Evolutionary conservation across 2,329 filamentous ascomycete species (phyloP), one percentile per base, ranked within the genome.

Genomic region (Penicillium sp.): DNA sequence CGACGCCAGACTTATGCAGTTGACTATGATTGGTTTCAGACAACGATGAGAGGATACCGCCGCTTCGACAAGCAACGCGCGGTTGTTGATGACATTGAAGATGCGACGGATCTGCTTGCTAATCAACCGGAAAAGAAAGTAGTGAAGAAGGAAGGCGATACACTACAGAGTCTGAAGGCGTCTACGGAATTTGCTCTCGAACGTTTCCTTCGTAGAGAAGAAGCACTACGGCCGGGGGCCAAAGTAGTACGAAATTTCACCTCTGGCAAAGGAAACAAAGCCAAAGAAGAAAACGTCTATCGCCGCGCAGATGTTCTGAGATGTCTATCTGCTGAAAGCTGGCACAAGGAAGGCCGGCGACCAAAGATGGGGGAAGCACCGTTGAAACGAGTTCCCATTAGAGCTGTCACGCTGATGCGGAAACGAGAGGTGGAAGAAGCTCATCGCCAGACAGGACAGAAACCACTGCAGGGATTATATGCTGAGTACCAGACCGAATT

Each of bases 301-400:
- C 81, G 81, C 0, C 86, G 93, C 33, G 82, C 83, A 53, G 92
- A 97, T 62, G 85, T 97, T 0, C 84, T 92, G 2, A 80, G 83
- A 40, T 96, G 95, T 70, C 92, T 96, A 71, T 95, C 90, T 26
- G 88, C 89, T 1, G 94, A 99, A 70, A 96, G 90, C 1, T 99
- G 94, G 94, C 94, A 97, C 70, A 97, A 97, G 70, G 93, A 97
- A 77, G 94, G 94, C 0, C 84, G 93, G 11, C 87, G 86, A 24
- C 85, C 94, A 3, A 81, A 83, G 24, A 67, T 79, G 0, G 91
- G 89, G 3, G 85, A 88, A 62, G 75, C 84, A 49, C 90, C 94
- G 0, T 74, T 97, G 59, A 99, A 99, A 71, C 81, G 83, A 43
- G 94, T 96, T 0, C 91, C 93, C 0, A 91, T 94, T 68, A 88